Percentiles rank a stretch among this genome's conserved stretches.
phyloP scores from a whole-genome alignment of 1,139 yeast genomes.

The Kluyveromyces sp. region DNA sequence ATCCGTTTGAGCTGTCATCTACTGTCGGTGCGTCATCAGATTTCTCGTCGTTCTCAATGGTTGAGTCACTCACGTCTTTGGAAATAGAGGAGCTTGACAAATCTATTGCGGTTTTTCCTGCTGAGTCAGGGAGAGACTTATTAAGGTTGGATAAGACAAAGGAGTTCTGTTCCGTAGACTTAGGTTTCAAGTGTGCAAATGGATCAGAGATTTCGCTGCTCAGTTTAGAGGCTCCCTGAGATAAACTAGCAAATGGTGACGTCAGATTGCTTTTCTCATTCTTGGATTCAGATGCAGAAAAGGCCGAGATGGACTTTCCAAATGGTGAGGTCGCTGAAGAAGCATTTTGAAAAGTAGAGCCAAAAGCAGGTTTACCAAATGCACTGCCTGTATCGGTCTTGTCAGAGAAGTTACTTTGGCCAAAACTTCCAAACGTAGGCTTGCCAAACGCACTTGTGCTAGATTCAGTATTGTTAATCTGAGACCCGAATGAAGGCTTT shows the following conservation, averaged over 20 bases:
- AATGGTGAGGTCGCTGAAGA: not conserved
- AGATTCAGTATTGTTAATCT: not conserved
- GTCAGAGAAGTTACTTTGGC: not conserved
- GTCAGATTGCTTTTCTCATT: not conserved
- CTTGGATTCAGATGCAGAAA: not conserved
- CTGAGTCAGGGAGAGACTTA: not conserved
- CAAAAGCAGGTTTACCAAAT: slow-evolving; percentile 9
- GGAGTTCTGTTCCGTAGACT: not conserved
- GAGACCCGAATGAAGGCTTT: slow-evolving; percentile 2
- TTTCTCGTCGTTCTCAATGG: slow-evolving; percentile 11
- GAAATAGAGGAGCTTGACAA: not conserved
- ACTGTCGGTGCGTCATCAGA: slow-evolving; percentile 5
- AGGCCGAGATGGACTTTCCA: not conserved
- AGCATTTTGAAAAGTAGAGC: not conserved
- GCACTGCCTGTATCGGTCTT: not conserved
- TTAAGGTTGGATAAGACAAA: slow-evolving; percentile 1
- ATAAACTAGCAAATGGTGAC: not conserved
- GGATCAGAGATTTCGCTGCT: not conserved
- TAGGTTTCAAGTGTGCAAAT: not conserved
- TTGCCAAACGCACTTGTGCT: slow-evolving; percentile 19
- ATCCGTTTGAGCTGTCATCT: not conserved
- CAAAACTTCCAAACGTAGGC: slow-evolving; percentile 18
- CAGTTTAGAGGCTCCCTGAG: not conserved
- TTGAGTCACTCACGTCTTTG: slow-evolving; percentile 10
- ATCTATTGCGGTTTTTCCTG: not conserved